Evolutionary conservation across 2,329 filamentous ascomycete species (phyloP).

Genomic region (Penicillium sp.): DNA sequence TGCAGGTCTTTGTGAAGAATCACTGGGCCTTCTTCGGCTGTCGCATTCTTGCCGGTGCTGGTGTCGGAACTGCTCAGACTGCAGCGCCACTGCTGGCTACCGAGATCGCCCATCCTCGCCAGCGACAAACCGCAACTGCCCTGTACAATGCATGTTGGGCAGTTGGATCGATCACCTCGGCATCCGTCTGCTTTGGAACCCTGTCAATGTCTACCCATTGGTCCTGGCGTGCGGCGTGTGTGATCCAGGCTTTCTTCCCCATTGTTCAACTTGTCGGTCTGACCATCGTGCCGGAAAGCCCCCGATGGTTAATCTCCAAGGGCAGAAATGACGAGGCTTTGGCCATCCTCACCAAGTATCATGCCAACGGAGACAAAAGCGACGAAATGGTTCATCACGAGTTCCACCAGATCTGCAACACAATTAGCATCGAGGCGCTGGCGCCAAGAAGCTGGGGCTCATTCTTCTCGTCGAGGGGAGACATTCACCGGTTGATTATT

Average conservation of each 20-base stretch:
- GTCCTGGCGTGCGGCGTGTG: conserved; percentile 54
- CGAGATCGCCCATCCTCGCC: conserved; percentile 26
- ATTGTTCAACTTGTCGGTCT: conserved; percentile 45
- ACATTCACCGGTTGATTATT: conserved; percentile 13
- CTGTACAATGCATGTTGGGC: conserved; percentile 23
- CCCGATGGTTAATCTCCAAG: conserved; percentile 57
- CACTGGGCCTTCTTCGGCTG: conserved; percentile 23
- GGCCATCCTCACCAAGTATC: conserved; percentile 52
- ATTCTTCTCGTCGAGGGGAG: conserved; percentile 14
- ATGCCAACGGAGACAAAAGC: conserved; percentile 45
- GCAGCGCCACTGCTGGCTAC: conserved; percentile 22
- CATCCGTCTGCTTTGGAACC: conserved; percentile 9
- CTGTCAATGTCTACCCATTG: conserved; percentile 13
- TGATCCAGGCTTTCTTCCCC: conserved; percentile 45
- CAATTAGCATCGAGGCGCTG: conserved; percentile 12
- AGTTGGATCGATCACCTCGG: conserved; percentile 13
- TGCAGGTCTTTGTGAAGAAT: conserved; percentile 11
- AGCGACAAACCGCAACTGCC: conserved; percentile 22
- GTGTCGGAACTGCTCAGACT: conserved; percentile 30
- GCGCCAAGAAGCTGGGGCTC: conserved; percentile 10
- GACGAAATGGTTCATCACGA: conserved; percentile 19
- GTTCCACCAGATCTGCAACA: conserved; percentile 16
- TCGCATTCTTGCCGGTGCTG: conserved; percentile 29
- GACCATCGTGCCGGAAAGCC: conserved; percentile 56
- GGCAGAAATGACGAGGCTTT: conserved; percentile 53